Base-by-base conservation (phyloP, 1,139 yeast species). In the Pichia sp. region DNA sequence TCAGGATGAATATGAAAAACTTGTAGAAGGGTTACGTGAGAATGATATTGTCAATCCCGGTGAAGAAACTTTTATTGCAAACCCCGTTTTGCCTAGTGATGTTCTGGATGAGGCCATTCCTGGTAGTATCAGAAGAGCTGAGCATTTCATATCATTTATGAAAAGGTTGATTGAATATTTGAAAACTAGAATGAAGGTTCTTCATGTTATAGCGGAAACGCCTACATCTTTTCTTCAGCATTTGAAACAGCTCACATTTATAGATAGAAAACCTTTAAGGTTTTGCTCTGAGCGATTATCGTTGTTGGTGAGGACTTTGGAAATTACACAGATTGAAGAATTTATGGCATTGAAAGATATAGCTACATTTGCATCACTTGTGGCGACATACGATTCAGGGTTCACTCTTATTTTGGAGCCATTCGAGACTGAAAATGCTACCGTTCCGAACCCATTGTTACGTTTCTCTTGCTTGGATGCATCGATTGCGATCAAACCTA, bases 381-480 rank as follows among this genome's bases (percentile, higher is more conserved):
- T 93, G 1, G 85, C 98, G 0, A 95, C 99, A 0, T 93, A 95
- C 70, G 99, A 93, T 62, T 80, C 84, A 42, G 99, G 99, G 0
- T 93, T 93, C 68, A 85, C 89, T 62, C 76, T 93, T 57, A 93
- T 93, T 60, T 75, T 95, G 54, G 99, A 93, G 66, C 99, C 99
- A 0, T 93, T 84, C 72, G 99, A 93, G 69, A 86, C 96, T 0
- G 99, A 93, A 66, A 95, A 93, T 57, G 92, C 98, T 1, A 92
- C 97, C 0, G 99, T 95, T 16, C 99, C 99, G 0, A 95, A 93
- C 67, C 99, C 99, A 1, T 87, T 93, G n/a, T 73, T 95, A 64
- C 86, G 95, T 67, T 90, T 93, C 67, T 85, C 97, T 0, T 93
- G 99, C 73, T 75, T 95, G 51, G 99, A 93, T 73, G 99, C 99